Percentiles rank a stretch among this genome's conserved stretches.
Evolutionary conservation across 1,139 yeast species (phyloP).

Genomic region (Blastobotrys proliferans): DNA sequence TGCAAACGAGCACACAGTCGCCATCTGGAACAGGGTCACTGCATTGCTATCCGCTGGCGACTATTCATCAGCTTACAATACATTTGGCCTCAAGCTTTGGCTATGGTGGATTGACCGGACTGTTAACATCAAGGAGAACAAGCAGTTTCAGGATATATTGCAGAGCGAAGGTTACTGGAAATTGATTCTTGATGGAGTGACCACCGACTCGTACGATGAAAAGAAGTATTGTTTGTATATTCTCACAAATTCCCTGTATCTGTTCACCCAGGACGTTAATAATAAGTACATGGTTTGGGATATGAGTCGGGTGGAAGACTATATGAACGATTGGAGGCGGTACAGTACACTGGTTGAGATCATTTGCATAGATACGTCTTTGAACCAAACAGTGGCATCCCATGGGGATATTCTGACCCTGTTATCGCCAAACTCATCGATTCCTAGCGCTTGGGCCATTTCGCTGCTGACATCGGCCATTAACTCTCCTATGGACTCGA

Average conservation of each 20-base stretch:
- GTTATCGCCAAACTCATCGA: conserved; percentile 48
- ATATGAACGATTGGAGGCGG: conserved; percentile 62
- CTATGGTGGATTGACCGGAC: conserved; percentile 23
- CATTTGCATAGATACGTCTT: conserved; percentile 76
- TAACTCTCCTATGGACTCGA: conserved; percentile 74
- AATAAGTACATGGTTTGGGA: conserved; percentile 50
- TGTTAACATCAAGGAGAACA: conserved; percentile 19
- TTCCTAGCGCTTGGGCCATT: conserved; percentile 68
- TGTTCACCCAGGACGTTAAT: conserved; percentile 40
- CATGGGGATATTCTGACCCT: conserved; percentile 56
- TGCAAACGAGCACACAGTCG: neutral
- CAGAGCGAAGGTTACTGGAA: conserved; percentile 52
- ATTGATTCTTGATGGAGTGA: conserved; percentile 53
- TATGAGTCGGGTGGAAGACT: conserved; percentile 28
- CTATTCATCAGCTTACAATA: conserved; percentile 9
- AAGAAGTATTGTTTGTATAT: conserved; percentile 70
- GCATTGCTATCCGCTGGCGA: conserved; percentile 10
- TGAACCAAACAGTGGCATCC: conserved; percentile 84
- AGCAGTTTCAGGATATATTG: conserved; percentile 38
- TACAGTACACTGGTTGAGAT: conserved; percentile 74
- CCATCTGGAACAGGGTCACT: conserved; percentile 10
- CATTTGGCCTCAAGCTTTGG: conserved; percentile 27
- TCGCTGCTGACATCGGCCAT: conserved; percentile 72
- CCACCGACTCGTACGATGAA: conserved; percentile 57
- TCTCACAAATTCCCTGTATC: conserved; percentile 56